A percentile compares a stretch with the other conserved stretches of the same genome.
phyloP scores from a whole-genome alignment of 306 rosid genomes.

The Ochetophila trinervis region DNA sequence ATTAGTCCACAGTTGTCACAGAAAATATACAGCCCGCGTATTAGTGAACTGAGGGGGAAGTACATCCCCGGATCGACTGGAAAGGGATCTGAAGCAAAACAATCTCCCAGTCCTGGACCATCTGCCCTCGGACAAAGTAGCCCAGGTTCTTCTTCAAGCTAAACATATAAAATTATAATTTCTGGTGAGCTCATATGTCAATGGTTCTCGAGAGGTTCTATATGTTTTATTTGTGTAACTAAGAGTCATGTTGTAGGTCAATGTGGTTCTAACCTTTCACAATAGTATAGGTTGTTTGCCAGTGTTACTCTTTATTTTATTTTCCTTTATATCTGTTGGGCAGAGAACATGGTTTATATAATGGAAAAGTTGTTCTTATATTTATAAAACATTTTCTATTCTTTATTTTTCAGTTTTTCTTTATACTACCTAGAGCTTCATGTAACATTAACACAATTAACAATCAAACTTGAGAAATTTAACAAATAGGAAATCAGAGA shows the following conservation, averaged over 20 bases:
- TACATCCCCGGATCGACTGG: conserved; percentile 36
- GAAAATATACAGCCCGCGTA: conserved; percentile 48
- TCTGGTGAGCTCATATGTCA: conserved; percentile 27
- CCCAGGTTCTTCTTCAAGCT: conserved; percentile 36
- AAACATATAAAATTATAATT: conserved; percentile 18
- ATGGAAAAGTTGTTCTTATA: conserved; percentile 21
- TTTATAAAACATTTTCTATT: not conserved
- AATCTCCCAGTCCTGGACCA: conserved; percentile 48
- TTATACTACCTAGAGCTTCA: not conserved
- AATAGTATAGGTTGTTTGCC: conserved; percentile 20
- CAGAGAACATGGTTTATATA: conserved; percentile 22
- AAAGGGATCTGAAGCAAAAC: conserved; percentile 36
- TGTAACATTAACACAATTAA: too few relatives aligned
- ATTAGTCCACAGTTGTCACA: conserved; percentile 48
- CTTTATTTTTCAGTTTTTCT: not conserved
- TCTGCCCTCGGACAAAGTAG: conserved; percentile 38
- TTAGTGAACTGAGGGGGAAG: conserved; percentile 51
- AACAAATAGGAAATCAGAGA: too few relatives aligned
- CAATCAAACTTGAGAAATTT: too few relatives aligned
- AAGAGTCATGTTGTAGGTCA: conserved; percentile 21
- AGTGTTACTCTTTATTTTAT: conserved; percentile 16
- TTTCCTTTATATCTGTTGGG: conserved; percentile 33
- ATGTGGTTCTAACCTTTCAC: conserved; percentile 22
- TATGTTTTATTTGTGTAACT: conserved; percentile 17
- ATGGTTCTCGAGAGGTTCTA: conserved; percentile 58